Evolutionary conservation across 2,329 filamentous ascomycete genomes (phyloP).

Genomic region (Beauveria rudraprayagi): DNA sequence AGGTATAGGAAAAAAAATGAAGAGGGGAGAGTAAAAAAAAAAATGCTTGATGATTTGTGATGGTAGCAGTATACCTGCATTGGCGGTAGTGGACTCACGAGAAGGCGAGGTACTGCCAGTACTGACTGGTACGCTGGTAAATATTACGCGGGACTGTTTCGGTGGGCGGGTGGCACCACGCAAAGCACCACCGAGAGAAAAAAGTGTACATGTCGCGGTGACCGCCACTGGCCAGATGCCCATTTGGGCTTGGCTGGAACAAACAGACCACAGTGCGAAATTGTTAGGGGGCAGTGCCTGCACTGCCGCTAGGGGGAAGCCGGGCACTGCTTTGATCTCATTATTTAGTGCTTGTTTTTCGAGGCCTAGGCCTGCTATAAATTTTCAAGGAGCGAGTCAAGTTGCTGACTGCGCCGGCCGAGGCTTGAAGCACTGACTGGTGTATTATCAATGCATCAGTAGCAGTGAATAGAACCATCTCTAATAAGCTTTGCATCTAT

Average conservation of each 20-base stretch:
- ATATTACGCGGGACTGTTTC: not conserved
- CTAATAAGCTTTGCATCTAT: no score
- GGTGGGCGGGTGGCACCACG: slow-evolving; percentile 1
- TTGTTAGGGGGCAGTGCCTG: not conserved
- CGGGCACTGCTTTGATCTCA: not conserved
- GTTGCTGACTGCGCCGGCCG: no score
- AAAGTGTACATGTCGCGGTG: not conserved
- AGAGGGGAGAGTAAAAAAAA: not conserved
- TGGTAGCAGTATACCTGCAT: not conserved
- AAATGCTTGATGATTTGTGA: not conserved
- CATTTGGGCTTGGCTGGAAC: not conserved
- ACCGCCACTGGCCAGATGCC: not conserved
- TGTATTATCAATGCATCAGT: not conserved
- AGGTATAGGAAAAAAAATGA: not conserved
- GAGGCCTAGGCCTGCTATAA: not conserved
- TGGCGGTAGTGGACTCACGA: not conserved
- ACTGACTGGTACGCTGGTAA: not conserved
- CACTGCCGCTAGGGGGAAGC: not conserved
- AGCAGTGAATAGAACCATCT: no score
- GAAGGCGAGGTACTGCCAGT: not conserved
- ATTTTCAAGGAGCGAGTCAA: not conserved
- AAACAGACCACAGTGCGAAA: slow-evolving; percentile 1
- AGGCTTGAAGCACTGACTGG: not conserved
- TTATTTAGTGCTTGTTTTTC: not conserved
- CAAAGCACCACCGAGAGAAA: not conserved